phyloP scores from a whole-genome alignment of 139 green algal genomes.

The Volvox africanus region DNA sequence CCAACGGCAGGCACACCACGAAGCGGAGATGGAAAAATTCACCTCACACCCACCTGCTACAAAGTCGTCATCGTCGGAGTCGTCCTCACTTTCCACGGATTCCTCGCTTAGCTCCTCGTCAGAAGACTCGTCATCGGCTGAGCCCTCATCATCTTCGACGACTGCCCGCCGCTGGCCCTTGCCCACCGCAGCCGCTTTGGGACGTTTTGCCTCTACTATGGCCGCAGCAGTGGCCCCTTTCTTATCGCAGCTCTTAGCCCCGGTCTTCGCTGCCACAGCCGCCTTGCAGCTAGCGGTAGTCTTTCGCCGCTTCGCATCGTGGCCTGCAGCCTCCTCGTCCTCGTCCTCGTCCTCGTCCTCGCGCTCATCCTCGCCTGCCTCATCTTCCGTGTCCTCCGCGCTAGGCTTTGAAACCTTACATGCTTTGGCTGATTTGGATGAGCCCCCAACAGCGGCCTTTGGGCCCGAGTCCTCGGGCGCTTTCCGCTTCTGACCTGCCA shows the following conservation, averaged over 20 bases:
- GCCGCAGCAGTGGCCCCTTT: not conserved
- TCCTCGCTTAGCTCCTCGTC: not conserved
- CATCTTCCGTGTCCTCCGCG: not conserved
- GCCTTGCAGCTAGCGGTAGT: not conserved
- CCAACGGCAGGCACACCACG: too few relatives aligned
- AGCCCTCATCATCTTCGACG: not conserved
- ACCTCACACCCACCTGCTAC: not conserved
- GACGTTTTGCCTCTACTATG: not conserved
- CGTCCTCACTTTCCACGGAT: not conserved
- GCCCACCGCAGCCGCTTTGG: not conserved
- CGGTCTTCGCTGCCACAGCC: not conserved
- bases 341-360: constrained; percentile 6
- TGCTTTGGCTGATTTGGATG: not conserved
- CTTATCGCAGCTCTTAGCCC: not conserved
- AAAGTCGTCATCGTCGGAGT: constrained; percentile 41
- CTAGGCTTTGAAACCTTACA: not conserved
- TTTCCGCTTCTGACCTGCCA: constrained; percentile 3
- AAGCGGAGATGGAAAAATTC: not conserved
- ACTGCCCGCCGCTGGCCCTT: not conserved
- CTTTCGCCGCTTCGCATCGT: not conserved
- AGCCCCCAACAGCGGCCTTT: not conserved
- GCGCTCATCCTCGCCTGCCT: not conserved
- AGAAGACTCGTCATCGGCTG: not conserved
- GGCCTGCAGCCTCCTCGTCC: not conserved
- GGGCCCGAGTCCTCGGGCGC: not conserved